These are phyloP conservation scores for Zangia roseola DNA, from an alignment of 768 basidiomycete species.

Conservation along the genomic window DNA sequence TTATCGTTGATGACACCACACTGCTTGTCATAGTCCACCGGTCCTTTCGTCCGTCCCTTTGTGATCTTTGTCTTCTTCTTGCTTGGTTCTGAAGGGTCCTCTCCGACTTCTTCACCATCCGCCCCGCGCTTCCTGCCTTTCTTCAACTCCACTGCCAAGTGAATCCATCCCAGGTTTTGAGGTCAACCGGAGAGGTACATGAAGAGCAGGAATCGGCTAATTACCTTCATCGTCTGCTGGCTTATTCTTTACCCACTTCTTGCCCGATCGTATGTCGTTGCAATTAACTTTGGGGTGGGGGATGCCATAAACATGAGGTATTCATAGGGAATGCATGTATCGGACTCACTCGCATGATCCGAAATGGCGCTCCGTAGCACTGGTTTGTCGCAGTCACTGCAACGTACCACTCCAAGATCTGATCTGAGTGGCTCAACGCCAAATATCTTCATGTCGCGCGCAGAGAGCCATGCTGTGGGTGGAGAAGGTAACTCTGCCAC, in stretches of 20 bases:
- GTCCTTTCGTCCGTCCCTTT: constrained; percentile 79
- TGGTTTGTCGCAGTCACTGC: constrained; percentile 80
- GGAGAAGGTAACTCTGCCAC: constrained; percentile 57
- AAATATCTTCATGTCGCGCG: constrained; percentile 85
- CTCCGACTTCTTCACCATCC: constrained; percentile 65
- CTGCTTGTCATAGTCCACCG: constrained; percentile 87
- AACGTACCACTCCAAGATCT: constrained; percentile 66
- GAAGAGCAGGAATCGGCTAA: constrained; percentile 4
- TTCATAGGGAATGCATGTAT: not conserved
- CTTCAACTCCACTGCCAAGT: constrained; percentile 36
- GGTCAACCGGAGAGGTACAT: constrained; percentile 2
- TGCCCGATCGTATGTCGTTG: constrained; percentile 51
- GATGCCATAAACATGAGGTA: constrained; percentile 6
- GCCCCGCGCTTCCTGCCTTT: constrained; percentile 80
- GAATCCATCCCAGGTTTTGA: constrained; percentile 3
- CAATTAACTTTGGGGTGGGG: constrained; percentile 51
- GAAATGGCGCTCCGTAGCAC: constrained; percentile 69
- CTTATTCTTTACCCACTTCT: constrained; percentile 60
- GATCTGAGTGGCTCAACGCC: constrained; percentile 73
- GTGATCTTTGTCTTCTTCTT: constrained; percentile 83
- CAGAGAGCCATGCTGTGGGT: constrained; percentile 83
- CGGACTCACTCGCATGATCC: constrained; percentile 70
- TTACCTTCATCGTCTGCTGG: constrained; percentile 47
- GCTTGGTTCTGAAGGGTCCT: constrained; percentile 61
- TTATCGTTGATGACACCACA: constrained; percentile 99